Evolutionary conservation across 805 yeast species (phyloP), one percentile per base, ranked within the genome.

Genomic region (Teunomyces barrocoloradensis): DNA sequence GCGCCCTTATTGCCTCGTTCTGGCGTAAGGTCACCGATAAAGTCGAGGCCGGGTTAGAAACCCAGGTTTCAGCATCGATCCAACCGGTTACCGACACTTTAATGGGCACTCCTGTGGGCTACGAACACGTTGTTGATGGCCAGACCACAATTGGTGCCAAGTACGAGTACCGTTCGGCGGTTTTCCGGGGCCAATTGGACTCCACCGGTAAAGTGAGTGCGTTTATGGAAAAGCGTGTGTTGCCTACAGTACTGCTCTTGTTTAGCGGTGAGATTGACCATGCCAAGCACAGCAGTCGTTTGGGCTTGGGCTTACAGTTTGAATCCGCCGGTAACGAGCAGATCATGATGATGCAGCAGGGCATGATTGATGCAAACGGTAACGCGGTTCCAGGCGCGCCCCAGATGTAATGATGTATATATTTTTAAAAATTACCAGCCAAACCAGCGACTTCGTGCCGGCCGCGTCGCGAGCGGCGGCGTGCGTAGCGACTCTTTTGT

Each of bases 291-390:
- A 74, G 89, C 52, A 84, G 91, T 54, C 86, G 84, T 69, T 74
- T 92, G 56, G 99, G 99, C 65, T 81, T 91, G 59, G 98, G 97
- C 69, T 78, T 94, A 60, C 97, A 92, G 77, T 85, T 94, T 56
- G 98, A 94, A 78, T 84, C 94, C 55, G 92, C 94, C 48, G 97
- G 97, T 65, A 84, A 87, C 63, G 96, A 91, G 75, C 94, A 89
- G 75, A 80, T 89, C 59, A 83, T 88, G 79, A 79, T 87, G 85
- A 84, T 86, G 89, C 95, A 87, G 75, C 90, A 86, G 71, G 92
- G 92, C 61, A 75, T 87, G 70, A 69, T 84, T 54, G 95, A 87
- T 65, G 86, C 84, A 56, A 83, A 87, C 62, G 95, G 94, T 63
- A 87, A 87, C 77, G 92, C 94, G 61, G 78, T 87, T 55, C 89